These are phyloP conservation scores for Hyaloscypha finlandica DNA, from an alignment of 495 filamentous ascomycete genomes.

Conservation along the genomic window DNA sequence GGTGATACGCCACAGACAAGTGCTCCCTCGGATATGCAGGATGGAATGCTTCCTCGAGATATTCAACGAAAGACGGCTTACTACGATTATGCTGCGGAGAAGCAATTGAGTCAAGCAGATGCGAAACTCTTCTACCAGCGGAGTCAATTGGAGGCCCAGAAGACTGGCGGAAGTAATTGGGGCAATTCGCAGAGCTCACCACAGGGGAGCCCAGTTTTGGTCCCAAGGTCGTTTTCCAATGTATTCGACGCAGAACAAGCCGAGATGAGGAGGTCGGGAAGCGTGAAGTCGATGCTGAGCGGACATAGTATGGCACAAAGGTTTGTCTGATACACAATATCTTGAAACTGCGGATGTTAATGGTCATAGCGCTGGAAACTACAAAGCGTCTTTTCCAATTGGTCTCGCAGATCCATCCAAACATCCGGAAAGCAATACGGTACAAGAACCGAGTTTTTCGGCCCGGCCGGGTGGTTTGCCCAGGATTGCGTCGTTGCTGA, in stretches of 20 bases:
- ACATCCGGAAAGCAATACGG: conserved; percentile 30
- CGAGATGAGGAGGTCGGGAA: conserved; percentile 39
- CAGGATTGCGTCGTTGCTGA: conserved; percentile 37
- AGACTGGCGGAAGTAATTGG: conserved; percentile 47
- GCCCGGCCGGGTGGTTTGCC: conserved; percentile 20
- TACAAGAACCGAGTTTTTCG: conserved; percentile 34
- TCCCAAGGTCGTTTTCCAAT: conserved; percentile 36
- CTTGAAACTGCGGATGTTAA: conserved; percentile 6
- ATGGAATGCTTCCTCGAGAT: conserved; percentile 72
- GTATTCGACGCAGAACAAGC: conserved; percentile 28
- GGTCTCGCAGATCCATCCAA: conserved; percentile 36
- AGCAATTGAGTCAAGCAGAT: conserved; percentile 85
- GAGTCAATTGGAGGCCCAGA: conserved; percentile 65
- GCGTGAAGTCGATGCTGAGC: conserved; percentile 42
- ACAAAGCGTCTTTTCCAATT: conserved; percentile 33
- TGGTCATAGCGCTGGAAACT: conserved; percentile 26
- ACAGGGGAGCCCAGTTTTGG: conserved; percentile 52
- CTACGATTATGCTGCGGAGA: conserved; percentile 86
- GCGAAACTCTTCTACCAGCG: conserved; percentile 94
- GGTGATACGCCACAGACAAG: conserved; percentile 22
- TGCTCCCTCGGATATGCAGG: conserved; percentile 32
- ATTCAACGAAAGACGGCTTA: conserved; percentile 77
- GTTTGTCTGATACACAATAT: conserved; percentile 13
- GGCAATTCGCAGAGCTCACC: conserved; percentile 48
- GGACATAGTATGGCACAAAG: conserved; percentile 26